Conservation (phyloP, 139 green algal genomes). For the Chlamydomonas schloesseri region DNA sequence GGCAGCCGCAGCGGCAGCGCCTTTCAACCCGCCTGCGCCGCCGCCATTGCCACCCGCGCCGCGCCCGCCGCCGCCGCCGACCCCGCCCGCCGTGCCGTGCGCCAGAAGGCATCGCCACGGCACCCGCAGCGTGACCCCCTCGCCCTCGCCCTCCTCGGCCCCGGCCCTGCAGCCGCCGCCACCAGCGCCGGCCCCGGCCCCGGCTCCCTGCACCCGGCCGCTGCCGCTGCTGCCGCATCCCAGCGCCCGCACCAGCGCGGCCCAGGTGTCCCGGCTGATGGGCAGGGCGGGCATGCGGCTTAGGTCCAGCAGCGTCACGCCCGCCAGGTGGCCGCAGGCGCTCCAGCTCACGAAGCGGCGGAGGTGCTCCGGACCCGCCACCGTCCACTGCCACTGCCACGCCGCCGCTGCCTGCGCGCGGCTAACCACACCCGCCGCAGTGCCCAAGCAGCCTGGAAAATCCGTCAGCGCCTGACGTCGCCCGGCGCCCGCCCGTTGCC, state of each 20-base stretch:
- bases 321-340: slow-evolving; percentile 13
- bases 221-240: neutral
- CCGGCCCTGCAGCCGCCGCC: too few species aligned
- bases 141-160: too few species aligned
- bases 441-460: too few species aligned
- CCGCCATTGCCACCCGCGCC: neutral
- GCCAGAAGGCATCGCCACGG: slow-evolving; percentile 9
- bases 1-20: neutral
- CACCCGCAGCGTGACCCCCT: slow-evolving; percentile 12
- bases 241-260: slow-evolving; percentile 16
- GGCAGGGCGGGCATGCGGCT: neutral
- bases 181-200: too few species aligned
- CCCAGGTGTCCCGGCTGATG: slow-evolving; percentile 11
- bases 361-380: neutral
- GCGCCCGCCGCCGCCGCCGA: neutral
- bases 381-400: neutral
- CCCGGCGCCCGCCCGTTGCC: neutral
- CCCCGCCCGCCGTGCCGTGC: neutral
- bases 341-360: slow-evolving; percentile 1
- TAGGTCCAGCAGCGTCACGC: slow-evolving; percentile 37
- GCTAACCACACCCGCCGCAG: too few species aligned
- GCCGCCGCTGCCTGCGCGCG: too few species aligned
- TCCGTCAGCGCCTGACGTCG: neutral
- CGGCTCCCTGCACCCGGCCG: too few species aligned
- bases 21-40: neutral